Evolutionary conservation across 1,284 basidiomycete species (phyloP).

Genomic region (Microbotryomycetes sp.): DNA sequence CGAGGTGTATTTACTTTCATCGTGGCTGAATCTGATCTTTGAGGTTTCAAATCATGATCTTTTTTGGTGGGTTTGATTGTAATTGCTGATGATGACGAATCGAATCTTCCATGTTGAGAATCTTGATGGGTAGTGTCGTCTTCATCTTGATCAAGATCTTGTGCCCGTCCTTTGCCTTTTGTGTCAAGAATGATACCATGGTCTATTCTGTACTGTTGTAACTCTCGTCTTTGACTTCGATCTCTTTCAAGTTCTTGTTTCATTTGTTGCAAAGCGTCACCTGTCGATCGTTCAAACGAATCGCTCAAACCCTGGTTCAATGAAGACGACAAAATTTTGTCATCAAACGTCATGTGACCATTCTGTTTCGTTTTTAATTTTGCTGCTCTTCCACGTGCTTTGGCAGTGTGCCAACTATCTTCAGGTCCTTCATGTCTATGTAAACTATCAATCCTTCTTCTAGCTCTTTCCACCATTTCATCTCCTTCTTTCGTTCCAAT

Average conservation of each 20-base stretch:
- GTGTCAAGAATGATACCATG: neutral
- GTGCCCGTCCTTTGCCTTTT: slow-evolving; percentile 1
- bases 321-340: neutral
- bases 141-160: neutral
- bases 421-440: neutral
- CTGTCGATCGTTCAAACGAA: neutral
- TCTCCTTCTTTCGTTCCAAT: slow-evolving; percentile 31
- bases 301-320: too few species aligned
- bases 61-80: neutral
- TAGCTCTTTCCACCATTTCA: slow-evolving; percentile 28
- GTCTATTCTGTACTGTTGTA: too few species aligned
- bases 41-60: too few species aligned
- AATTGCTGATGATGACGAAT: slow-evolving; percentile 2
- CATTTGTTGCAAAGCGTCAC: neutral
- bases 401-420: slow-evolving; percentile 17
- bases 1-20: neutral
- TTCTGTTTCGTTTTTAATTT: neutral
- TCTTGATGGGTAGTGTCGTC: too few species aligned
- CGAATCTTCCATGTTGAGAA: neutral
- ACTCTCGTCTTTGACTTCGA: neutral
- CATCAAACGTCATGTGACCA: neutral
- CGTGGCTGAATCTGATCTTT: too few species aligned
- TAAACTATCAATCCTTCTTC: slow-evolving; percentile 16
- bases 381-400: neutral
- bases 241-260: neutral